Evolutionary conservation across 2,329 filamentous ascomycete species (phyloP), one percentile per base, ranked within the genome.

Genomic region (Tothia fuscella): DNA sequence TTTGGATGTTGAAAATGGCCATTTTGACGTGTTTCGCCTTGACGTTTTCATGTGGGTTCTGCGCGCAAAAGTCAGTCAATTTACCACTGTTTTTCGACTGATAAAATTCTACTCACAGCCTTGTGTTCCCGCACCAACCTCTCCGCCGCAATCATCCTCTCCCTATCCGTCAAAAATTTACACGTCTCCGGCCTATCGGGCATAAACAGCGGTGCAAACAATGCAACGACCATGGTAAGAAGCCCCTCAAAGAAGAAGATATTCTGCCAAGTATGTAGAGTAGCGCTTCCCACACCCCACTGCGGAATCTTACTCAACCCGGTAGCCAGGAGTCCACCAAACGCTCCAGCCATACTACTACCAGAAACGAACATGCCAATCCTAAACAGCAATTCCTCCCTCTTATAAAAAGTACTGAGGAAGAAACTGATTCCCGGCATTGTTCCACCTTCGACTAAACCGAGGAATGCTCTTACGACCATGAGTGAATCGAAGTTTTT

Each of bases 221-320:
- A 29, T 0, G 69, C 72, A 10, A 70, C 50, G 31, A 71, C 44
- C 17, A 68, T 54, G 7, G 73, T 78, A 46, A 76, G 50, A 31
- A 76, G 53, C 1, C 74, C 74, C 52, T 78, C 74, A 45, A 78
- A 76, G 57, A 78, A 76, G 61, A 78, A 78, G 49, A 78, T 78
- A 53, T 72, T 72, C 46, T 69, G 63, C 71, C 71, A 74, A 14
- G 17, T 34, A 10, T 20, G 14, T 4, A 41, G n/a, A n/a, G n/a
- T n/a, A 20, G 38, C 29, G 4, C 10, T 26, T 2, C 5, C 19
- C 1, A 42, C 29, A 1, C 73, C 72, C 70, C 71, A 77, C 25
- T 58, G 51, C 4, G 72, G 72, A 33, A 77, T 69, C 5, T 52
- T 61, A 41, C 61, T 63, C 38, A 72, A 61, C 36, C 66, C 71